Evolutionary conservation across 2,329 filamentous ascomycete species (phyloP).

Genomic region (Fusarium tanahbumbuense): DNA sequence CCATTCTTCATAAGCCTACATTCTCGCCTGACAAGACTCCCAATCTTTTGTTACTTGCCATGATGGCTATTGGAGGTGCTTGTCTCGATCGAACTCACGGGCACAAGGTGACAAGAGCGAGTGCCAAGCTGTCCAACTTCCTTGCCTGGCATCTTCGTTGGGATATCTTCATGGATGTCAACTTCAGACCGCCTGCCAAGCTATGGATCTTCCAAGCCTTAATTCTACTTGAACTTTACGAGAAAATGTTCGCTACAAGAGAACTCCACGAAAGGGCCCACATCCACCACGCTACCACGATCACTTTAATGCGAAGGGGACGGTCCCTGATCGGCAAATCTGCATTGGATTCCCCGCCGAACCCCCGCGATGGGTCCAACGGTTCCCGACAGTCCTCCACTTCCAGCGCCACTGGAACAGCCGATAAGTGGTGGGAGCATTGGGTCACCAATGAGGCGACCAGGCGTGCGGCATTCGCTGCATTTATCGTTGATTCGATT

Average conservation of each 20-base stretch:
- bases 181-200: slow-evolving; percentile 91
- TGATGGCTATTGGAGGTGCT: slow-evolving; percentile 92
- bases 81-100: slow-evolving; percentile 88
- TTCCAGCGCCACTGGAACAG: slow-evolving; percentile 72
- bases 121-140: slow-evolving; percentile 88
- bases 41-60: slow-evolving; percentile 83
- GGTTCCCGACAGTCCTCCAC: slow-evolving; percentile 71
- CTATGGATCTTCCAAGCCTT: slow-evolving; percentile 96
- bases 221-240: slow-evolving; percentile 89
- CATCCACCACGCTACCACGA: slow-evolving; percentile 94
- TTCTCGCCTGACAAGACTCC: slow-evolving; percentile 90
- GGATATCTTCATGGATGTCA: slow-evolving; percentile 92
- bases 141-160: slow-evolving; percentile 93
- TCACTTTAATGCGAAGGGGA: slow-evolving; percentile 94
- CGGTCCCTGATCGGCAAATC: slow-evolving; percentile 90
- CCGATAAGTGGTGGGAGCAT: slow-evolving; percentile 93
- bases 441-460: slow-evolving; percentile 97
- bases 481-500: slow-evolving; percentile 94
- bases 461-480: slow-evolving; percentile 87
- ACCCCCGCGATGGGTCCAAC: slow-evolving; percentile 69
- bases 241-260: slow-evolving; percentile 97
- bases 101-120: slow-evolving; percentile 76
- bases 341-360: slow-evolving; percentile 84
- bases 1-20: slow-evolving; percentile 93
- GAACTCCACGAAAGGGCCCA: slow-evolving; percentile 93